These are phyloP conservation scores for Yamadazyma pseudoaaseri DNA, from an alignment of 1,139 yeast species.

Conservation along the genomic window DNA sequence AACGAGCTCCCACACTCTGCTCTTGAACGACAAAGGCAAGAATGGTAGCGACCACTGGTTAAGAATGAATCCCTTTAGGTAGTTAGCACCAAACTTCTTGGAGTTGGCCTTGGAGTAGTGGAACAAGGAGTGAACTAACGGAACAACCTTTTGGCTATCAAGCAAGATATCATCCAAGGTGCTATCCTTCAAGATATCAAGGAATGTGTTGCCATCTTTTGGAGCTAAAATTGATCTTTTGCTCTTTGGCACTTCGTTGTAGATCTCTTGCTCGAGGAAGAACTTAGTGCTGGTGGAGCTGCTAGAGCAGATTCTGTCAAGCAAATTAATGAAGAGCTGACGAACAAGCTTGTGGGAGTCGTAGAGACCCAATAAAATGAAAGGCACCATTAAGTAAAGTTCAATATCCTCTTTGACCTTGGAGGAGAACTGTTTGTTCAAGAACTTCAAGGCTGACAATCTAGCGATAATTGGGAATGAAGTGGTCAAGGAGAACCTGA, in stretches of 20 bases:
- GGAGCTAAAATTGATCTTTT: constrained; percentile 59
- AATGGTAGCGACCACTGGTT: constrained; percentile 40
- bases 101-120: constrained; percentile 26
- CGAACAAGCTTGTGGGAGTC: constrained; percentile 31
- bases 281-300: constrained; percentile 22
- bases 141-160: constrained; percentile 27
- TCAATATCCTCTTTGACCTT: constrained; percentile 22
- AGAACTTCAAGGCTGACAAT: constrained; percentile 39
- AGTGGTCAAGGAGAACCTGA: constrained; percentile 57
- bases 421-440: constrained; percentile 25
- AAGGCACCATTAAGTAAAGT: constrained; percentile 37
- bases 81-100: constrained; percentile 38
- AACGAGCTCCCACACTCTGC: constrained; percentile 32
- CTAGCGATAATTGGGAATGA: constrained; percentile 58
- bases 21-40: constrained; percentile 34
- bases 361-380: constrained; percentile 34
- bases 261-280: constrained; percentile 42
- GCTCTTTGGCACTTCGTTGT: constrained; percentile 38
- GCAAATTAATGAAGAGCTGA: constrained; percentile 23
- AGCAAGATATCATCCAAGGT: constrained; percentile 27
- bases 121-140: constrained; percentile 29
- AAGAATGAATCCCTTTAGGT: constrained; percentile 39
- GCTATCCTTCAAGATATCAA: constrained; percentile 36
- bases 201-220: constrained; percentile 55
- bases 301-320: constrained; percentile 19